Conservation (phyloP, 2,329 filamentous ascomycete genomes). For the Pseudogymnoascus sp. region DNA sequence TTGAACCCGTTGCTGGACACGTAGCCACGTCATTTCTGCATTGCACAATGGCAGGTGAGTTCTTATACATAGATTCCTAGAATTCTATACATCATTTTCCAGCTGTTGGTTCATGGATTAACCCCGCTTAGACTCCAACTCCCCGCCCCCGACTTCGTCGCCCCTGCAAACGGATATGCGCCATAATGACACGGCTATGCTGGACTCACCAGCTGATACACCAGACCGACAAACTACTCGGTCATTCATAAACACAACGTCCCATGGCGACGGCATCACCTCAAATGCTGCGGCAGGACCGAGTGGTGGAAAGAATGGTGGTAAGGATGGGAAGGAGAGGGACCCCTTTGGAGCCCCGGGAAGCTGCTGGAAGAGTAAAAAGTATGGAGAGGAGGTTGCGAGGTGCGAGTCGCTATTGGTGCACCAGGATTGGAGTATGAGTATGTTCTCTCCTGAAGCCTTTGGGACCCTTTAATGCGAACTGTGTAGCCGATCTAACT, state of each 20-base stretch:
- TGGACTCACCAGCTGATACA: slow-evolving; percentile 3
- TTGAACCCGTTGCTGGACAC: background rate
- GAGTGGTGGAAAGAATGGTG: slow-evolving; percentile 7
- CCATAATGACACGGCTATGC: slow-evolving; percentile 7
- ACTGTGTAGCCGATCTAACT: background rate
- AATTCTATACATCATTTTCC: background rate
- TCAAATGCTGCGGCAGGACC: background rate
- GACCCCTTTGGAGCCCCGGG: slow-evolving; percentile 34
- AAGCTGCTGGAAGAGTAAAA: slow-evolving; percentile 46
- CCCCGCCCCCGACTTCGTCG: slow-evolving; percentile 6
- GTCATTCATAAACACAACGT: background rate
- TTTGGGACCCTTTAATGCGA: background rate
- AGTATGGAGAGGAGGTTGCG: slow-evolving; percentile 46
- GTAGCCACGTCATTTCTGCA: background rate
- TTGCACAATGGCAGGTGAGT: background rate
- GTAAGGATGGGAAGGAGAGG: slow-evolving; percentile 20
- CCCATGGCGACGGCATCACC: background rate
- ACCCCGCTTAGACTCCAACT: slow-evolving; percentile 1
- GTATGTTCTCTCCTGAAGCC: slow-evolving; percentile 26
- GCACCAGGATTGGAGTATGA: slow-evolving; percentile 42
- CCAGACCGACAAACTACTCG: background rate
- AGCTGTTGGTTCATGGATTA: background rate
- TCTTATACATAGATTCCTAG: background rate
- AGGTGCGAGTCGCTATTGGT: slow-evolving; percentile 40
- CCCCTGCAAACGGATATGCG: background rate